phyloP scores from a whole-genome alignment of 441 rosid species.

The Omphalea diandra region DNA sequence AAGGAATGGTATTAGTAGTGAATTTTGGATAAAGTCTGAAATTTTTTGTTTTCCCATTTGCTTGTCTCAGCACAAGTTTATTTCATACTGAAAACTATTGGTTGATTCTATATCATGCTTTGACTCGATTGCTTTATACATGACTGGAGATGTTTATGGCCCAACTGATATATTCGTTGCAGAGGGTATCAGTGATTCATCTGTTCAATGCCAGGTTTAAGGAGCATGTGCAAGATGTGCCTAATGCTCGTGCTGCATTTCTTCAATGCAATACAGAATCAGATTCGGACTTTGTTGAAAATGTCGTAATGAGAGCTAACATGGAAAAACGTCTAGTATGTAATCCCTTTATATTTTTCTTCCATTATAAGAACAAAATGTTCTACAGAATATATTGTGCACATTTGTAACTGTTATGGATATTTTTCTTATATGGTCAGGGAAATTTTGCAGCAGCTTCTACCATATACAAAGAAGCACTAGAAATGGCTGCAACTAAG shows the following conservation, averaged over 20 bases:
- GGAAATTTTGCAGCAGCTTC: constrained; percentile 68
- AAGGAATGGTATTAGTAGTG: no score
- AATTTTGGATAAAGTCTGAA: neutral
- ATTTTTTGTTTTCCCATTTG: neutral
- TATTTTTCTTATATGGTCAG: constrained; percentile 37
- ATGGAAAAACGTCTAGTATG: constrained; percentile 88
- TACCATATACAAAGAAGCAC: constrained; percentile 55
- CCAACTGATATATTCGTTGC: constrained; percentile 40
- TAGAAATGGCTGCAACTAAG: constrained; percentile 48
- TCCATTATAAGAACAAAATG: neutral
- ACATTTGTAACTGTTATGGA: constrained; percentile 14
- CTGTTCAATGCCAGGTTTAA: constrained; percentile 72
- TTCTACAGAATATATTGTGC: constrained; percentile 1
- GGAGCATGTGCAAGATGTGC: constrained; percentile 60
- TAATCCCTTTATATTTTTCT: constrained; percentile 5
- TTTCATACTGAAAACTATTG: constrained; percentile 19
- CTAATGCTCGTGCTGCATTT: constrained; percentile 63
- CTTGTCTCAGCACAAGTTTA: neutral
- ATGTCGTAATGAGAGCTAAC: constrained; percentile 66
- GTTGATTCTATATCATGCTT: constrained; percentile 29
- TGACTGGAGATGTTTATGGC: constrained; percentile 32
- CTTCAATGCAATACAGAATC: constrained; percentile 44
- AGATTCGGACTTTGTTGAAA: constrained; percentile 58
- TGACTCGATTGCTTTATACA: constrained; percentile 27
- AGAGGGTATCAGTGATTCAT: constrained; percentile 66